Conservation (phyloP, 768 basidiomycete genomes). For the Xanthoconium stramineum region DNA sequence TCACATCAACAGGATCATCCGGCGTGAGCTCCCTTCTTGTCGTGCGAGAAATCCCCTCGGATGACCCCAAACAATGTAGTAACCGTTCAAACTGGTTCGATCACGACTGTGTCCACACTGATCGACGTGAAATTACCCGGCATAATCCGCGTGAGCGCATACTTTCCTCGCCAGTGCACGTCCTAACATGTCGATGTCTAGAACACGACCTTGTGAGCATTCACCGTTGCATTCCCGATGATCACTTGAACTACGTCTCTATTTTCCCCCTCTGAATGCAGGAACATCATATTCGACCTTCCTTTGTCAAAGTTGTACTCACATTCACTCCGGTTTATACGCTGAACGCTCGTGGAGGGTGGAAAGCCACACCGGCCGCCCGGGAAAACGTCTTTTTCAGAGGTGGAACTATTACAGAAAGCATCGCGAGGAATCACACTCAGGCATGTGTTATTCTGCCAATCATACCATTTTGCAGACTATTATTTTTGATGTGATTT, state of each 20-base stretch:
- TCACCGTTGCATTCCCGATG: not conserved
- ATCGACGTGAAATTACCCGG: conserved; percentile 22
- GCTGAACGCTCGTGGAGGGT: conserved; percentile 21
- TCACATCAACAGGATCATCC: conserved; percentile 40
- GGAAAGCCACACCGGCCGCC: conserved; percentile 5
- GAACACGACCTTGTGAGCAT: conserved; percentile 5
- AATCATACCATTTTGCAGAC: too few relatives aligned
- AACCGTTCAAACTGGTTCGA: conserved; percentile 28
- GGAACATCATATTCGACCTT: conserved; percentile 25
- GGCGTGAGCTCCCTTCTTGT: conserved; percentile 23
- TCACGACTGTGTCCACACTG: conserved; percentile 5
- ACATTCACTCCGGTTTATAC: conserved; percentile 22
- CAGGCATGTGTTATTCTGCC: conserved; percentile 2
- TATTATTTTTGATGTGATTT: too few relatives aligned
- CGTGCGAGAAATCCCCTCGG: not conserved
- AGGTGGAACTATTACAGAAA: not conserved
- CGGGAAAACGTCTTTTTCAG: conserved; percentile 11
- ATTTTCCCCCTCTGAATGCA: not conserved
- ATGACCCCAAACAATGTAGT: conserved; percentile 10
- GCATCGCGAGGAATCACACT: not conserved
- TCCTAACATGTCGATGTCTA: not conserved
- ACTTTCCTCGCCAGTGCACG: not conserved
- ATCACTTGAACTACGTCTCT: too few relatives aligned
- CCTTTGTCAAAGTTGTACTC: conserved; percentile 27
- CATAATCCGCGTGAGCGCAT: conserved; percentile 10